Conservation (phyloP, 129 eudicot species). For the Mikania micrantha region DNA sequence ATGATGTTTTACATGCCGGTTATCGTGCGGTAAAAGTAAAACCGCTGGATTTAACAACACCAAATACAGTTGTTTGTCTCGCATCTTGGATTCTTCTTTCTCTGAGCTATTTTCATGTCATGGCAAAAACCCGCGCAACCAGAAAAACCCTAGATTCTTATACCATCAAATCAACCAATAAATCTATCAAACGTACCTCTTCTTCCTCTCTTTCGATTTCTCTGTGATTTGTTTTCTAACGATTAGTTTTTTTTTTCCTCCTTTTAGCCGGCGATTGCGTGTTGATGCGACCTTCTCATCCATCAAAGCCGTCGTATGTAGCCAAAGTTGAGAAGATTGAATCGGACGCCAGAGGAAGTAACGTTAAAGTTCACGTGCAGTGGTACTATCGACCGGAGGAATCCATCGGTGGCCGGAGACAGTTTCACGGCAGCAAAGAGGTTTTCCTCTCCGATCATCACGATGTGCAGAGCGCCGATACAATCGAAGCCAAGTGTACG, state of each 20-base stretch:
- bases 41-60: too few species aligned
- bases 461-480: constrained; percentile 83
- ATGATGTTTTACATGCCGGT: too few species aligned
- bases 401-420: constrained; percentile 91
- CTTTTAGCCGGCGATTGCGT: constrained; percentile 75
- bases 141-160: constrained; percentile 68
- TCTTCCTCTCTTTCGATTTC: neutral
- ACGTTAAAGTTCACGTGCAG: constrained; percentile 76
- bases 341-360: constrained; percentile 47
- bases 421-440: constrained; percentile 90
- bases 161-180: constrained; percentile 53
- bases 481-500: constrained; percentile 82
- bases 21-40: too few species aligned
- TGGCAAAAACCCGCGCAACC: constrained; percentile 66
- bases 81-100: too few species aligned
- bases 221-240: neutral
- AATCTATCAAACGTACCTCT: constrained; percentile 53
- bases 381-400: constrained; percentile 98
- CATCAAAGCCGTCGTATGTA: constrained; percentile 80
- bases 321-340: constrained; percentile 72
- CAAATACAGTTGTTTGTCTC: too few species aligned
- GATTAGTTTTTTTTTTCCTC: neutral
- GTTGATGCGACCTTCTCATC: constrained; percentile 71
- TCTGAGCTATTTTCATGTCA: too few species aligned
- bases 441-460: constrained; percentile 80